Conservation (phyloP, 192 early-diverging fungal genomes). For the Neocallimastix lanati region DNA sequence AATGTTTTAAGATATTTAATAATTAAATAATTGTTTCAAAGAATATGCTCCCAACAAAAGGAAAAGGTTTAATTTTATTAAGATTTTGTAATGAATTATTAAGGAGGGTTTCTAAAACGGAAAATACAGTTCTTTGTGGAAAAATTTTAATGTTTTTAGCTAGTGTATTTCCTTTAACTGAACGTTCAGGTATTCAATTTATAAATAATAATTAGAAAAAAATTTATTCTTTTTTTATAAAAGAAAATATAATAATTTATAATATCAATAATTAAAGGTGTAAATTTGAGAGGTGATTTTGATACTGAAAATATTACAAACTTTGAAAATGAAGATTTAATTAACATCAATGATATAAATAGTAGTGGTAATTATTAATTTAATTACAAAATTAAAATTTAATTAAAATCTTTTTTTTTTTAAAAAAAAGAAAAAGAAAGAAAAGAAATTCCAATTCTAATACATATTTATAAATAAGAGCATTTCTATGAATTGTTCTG, state of each 20-base stretch:
- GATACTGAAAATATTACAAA: slow-evolving; percentile 45
- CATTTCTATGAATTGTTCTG: not conserved
- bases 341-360: slow-evolving; percentile 25
- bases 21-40: slow-evolving; percentile 1
- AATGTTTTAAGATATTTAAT: not conserved
- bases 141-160: slow-evolving; percentile 78
- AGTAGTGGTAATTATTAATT: slow-evolving; percentile 10
- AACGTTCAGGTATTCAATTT: slow-evolving; percentile 71
- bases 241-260: too few relatives aligned
- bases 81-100: slow-evolving; percentile 78
- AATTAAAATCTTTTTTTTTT: not conserved
- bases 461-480: not conserved
- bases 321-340: slow-evolving; percentile 11
- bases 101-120: slow-evolving; percentile 65
- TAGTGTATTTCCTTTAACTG: slow-evolving; percentile 62
- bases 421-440: too few relatives aligned
- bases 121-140: slow-evolving; percentile 61
- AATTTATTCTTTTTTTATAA: too few relatives aligned
- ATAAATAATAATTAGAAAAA: too few relatives aligned
- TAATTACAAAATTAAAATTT: not conserved
- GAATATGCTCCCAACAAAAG: slow-evolving; percentile 50
- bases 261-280: slow-evolving; percentile 31
- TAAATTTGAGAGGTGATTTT: slow-evolving; percentile 79
- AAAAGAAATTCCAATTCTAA: not conserved
- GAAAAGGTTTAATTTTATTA: slow-evolving; percentile 70